Evolutionary conservation across 2,329 filamentous ascomycete genomes (phyloP).

Genomic region (Colletotrichum lentis): DNA sequence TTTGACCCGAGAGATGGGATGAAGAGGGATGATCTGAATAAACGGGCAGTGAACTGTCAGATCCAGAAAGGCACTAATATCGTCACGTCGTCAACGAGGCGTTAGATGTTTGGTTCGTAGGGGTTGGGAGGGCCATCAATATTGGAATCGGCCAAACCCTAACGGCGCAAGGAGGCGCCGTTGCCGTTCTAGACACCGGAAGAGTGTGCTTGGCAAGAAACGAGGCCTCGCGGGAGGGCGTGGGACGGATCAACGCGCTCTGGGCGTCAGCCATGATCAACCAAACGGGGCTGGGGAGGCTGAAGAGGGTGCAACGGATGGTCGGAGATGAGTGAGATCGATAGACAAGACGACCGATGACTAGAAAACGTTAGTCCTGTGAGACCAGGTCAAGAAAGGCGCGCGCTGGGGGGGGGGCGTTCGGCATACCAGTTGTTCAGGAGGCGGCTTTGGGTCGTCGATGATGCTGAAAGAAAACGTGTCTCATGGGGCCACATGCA

Average conservation of each 20-base stretch:
- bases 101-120: constrained; percentile 4
- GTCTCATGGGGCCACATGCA: constrained; percentile 7
- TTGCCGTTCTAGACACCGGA: neutral
- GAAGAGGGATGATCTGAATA: constrained; percentile 14
- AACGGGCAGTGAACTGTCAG: constrained; percentile 4
- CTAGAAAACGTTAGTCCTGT: neutral
- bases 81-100: constrained; percentile 2
- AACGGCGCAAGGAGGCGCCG: constrained; percentile 13
- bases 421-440: neutral
- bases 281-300: constrained; percentile 9
- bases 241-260: neutral
- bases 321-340: constrained; percentile 24
- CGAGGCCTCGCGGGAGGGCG: neutral
- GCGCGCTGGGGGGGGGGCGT: neutral
- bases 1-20: constrained; percentile 21
- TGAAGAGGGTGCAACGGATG: constrained; percentile 13
- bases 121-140: neutral
- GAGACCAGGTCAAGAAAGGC: neutral
- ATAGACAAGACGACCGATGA: constrained; percentile 8
- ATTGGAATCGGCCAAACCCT: neutral
- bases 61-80: neutral
- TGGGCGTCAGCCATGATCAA: neutral
- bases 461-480: constrained; percentile 19
- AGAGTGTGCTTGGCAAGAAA: constrained; percentile 5
- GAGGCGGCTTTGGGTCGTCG: constrained; percentile 1